Conservation (phyloP, 1,284 basidiomycete species). For the Moesziomyces globuligerus region DNA sequence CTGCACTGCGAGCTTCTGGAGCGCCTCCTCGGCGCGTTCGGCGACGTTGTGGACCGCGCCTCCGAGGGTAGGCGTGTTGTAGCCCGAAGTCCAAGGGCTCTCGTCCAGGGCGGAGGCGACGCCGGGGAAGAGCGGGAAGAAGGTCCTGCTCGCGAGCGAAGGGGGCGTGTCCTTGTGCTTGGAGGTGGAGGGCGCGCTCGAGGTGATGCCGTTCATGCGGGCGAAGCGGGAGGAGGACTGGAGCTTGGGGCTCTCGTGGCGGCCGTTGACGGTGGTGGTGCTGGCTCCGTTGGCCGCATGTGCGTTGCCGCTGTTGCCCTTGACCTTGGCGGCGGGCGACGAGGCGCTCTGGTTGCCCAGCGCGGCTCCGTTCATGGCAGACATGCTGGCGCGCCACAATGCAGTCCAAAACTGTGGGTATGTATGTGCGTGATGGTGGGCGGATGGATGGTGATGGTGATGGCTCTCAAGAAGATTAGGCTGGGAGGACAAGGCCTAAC, state of each 20-base stretch:
- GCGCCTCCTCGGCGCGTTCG: slow-evolving; percentile 32
- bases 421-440: too few relatives aligned
- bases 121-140: slow-evolving; percentile 39
- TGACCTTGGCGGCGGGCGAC: slow-evolving; percentile 30
- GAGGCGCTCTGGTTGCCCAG: slow-evolving; percentile 1
- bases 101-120: slow-evolving; percentile 33
- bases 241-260: slow-evolving; percentile 12
- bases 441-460: neutral
- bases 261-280: slow-evolving; percentile 4
- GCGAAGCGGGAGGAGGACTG: slow-evolving; percentile 38
- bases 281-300: neutral
- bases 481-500: too few relatives aligned
- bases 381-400: slow-evolving; percentile 10
- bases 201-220: slow-evolving; percentile 30
- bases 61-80: slow-evolving; percentile 37
- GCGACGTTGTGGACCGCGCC: slow-evolving; percentile 35
- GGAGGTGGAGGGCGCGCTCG: slow-evolving; percentile 5
- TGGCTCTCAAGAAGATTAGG: too few relatives aligned
- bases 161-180: slow-evolving; percentile 1
- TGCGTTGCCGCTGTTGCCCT: too few relatives aligned
- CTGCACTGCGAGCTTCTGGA: slow-evolving; percentile 24
- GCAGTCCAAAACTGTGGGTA: too few relatives aligned
- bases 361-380: slow-evolving; percentile 4
- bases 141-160: slow-evolving; percentile 13
- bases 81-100: slow-evolving; percentile 40